Conservation (phyloP, 257 asterid species). For the Solanum tarijense region DNA sequence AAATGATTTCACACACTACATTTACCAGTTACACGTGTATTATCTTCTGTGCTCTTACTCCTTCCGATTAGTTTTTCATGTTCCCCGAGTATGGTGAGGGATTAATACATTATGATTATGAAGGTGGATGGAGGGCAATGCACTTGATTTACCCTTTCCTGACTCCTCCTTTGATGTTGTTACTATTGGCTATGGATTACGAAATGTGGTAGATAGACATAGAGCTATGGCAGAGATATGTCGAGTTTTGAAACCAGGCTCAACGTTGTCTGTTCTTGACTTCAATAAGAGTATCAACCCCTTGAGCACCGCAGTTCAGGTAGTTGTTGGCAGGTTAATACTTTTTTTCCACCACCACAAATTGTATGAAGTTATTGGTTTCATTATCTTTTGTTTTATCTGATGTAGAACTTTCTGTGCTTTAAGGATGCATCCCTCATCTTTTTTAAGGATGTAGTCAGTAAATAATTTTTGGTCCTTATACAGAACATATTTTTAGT, state of each 20-base stretch:
- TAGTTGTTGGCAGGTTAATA: constrained; percentile 6
- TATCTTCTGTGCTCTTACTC: not conserved
- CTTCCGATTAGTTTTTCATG: not conserved
- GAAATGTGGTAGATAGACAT: constrained; percentile 57
- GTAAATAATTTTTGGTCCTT: not conserved
- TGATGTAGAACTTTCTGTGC: not conserved
- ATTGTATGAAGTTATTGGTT: not conserved
- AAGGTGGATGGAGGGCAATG: constrained; percentile 94
- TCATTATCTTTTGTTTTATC: not conserved
- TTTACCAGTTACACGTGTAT: not conserved
- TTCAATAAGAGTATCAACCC: constrained; percentile 61
- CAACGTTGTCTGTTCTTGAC: constrained; percentile 66
- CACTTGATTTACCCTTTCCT: constrained; percentile 64
- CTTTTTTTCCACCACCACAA: not conserved
- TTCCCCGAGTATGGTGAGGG: not conserved
- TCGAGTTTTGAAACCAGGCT: constrained; percentile 73
- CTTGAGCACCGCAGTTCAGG: constrained; percentile 49
- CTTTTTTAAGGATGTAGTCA: not conserved
- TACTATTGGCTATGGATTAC: constrained; percentile 76
- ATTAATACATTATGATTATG: constrained; percentile 1
- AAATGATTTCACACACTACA: not conserved
- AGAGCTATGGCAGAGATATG: constrained; percentile 56
- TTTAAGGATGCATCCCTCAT: not conserved
- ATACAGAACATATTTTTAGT: not conserved
- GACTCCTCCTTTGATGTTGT: constrained; percentile 61